Base-by-base conservation (phyloP, 2,329 filamentous ascomycete genomes). In the Phialophora tarda region DNA sequence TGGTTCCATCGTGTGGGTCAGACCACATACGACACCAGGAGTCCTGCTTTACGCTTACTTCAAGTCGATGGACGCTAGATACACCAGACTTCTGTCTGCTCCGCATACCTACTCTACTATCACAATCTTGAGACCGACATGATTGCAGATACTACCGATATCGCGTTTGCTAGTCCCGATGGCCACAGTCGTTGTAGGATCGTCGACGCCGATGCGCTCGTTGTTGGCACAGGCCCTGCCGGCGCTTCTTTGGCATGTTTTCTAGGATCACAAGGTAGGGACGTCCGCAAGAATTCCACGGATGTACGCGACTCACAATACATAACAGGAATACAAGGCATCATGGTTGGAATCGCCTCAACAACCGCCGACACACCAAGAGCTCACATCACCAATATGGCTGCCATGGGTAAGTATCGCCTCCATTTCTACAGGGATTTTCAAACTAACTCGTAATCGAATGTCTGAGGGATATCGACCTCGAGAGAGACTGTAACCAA, bases 201-300 rank as follows among this genome's bases (percentile, higher is more conserved):
- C 4, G 14, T 58, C 11, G 55, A 58, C 8, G 65, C 65, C 4
- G 56, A 63, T 48, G 60, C 48, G 2, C 53, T 68, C 2, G 59
- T 68, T 3, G 62, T 85, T 23, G 81, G 84, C 14, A 77, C 82
- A 41, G 85, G 85, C 0, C 85, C 85, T 3, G 83, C 85, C 0
- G 85, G 85, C 1, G 84, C 82, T 5, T 77, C 82, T 1, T 28
- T 66, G 30, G 63, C 59, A 56, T 65, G 58, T 47, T 63, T 60
- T 54, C 62, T 68, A n/a, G 57, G 30, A 41, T 63, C 61, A 21
- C 28, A 85, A 76, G 82, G 83, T 82, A 73, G 47, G 55, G n/a
- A 58, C n/a, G 14, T 24, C 23, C 54, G 11, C n/a, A 44, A 24
- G 3, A 14, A 23, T 14, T 14, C 34, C 34, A 23, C 10, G 11